Percentiles rank a stretch among this genome's conserved stretches.
Evolutionary conservation across 2,329 filamentous ascomycete genomes (phyloP).

Genomic region (Xylariaceae sp.): DNA sequence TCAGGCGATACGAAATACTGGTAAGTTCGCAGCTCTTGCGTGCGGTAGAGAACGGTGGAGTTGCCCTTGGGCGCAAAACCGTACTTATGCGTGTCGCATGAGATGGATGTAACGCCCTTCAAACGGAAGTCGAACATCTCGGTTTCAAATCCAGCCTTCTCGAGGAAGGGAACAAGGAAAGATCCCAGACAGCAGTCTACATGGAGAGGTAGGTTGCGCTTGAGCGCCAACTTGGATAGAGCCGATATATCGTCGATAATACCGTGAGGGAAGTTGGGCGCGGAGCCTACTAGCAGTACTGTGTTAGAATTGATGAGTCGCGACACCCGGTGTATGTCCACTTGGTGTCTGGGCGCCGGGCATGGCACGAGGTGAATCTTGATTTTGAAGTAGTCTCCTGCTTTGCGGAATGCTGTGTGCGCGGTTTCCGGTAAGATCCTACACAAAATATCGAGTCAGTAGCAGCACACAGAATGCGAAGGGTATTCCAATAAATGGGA

Average conservation of each 20-base stretch:
- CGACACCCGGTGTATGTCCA: conserved; percentile 69
- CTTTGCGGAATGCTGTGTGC: conserved; percentile 95
- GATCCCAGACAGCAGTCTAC: conserved; percentile 97
- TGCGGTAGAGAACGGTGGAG: conserved; percentile 87
- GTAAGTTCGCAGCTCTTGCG: conserved; percentile 69
- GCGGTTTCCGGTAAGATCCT: conserved; percentile 92
- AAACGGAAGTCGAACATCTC: conserved; percentile 89
- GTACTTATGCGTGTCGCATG: conserved; percentile 97
- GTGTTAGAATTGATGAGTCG: conserved; percentile 93
- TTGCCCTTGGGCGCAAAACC: conserved; percentile 98
- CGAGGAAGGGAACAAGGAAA: conserved; percentile 87
- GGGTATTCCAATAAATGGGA: not conserved
- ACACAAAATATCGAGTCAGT: conserved; percentile 15
- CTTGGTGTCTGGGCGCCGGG: conserved; percentile 79
- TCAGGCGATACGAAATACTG: conserved; percentile 96
- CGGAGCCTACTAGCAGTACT: conserved; percentile 84
- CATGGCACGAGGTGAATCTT: conserved; percentile 85
- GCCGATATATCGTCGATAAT: conserved; percentile 92
- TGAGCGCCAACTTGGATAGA: conserved; percentile 75
- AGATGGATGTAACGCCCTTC: conserved; percentile 91
- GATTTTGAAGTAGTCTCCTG: conserved; percentile 93
- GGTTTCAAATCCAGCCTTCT: conserved; percentile 86
- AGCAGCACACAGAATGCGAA: not conserved
- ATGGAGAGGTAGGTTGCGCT: conserved; percentile 78
- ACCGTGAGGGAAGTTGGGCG: conserved; percentile 96